A percentile compares a stretch with the other conserved stretches of the same genome.
Conservation (phyloP, 495 filamentous ascomycete species). For the Darksidea phi region DNA sequence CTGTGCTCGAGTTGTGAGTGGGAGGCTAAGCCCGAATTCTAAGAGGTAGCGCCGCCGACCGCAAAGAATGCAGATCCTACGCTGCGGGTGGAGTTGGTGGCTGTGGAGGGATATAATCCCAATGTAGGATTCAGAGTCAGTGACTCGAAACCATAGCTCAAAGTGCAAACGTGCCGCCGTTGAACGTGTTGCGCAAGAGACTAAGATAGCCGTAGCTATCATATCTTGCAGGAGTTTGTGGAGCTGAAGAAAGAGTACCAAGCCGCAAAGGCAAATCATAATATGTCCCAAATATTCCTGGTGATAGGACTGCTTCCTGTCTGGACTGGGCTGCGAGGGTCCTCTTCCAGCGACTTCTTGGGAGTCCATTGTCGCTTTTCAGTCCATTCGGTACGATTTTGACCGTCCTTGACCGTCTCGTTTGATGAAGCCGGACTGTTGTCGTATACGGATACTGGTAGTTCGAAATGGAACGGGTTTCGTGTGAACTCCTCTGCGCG, state of each 20-base stretch:
- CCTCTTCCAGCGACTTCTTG: constrained; percentile 48
- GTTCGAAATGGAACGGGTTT: constrained; percentile 44
- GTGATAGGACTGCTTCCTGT: constrained; percentile 66
- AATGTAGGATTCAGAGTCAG: neutral
- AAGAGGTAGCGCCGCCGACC: neutral
- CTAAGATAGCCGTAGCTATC: no score
- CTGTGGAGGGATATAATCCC: neutral
- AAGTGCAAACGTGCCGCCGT: neutral
- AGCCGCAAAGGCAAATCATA: constrained; percentile 36
- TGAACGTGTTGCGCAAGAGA: no score
- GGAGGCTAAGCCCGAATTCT: neutral
- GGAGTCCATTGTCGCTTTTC: constrained; percentile 17
- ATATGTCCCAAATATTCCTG: constrained; percentile 56
- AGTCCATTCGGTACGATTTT: constrained; percentile 17
- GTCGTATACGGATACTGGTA: constrained; percentile 15
- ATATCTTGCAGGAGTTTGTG: neutral
- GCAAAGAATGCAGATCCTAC: neutral
- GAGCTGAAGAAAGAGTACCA: neutral
- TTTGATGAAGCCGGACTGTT: constrained; percentile 28
- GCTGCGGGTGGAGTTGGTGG: neutral
- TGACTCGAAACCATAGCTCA: neutral
- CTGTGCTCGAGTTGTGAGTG: neutral
- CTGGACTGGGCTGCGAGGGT: constrained; percentile 65
- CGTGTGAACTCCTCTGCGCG: constrained; percentile 46
- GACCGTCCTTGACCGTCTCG: constrained; percentile 33